phyloP scores from a whole-genome alignment of 805 yeast species.

The Kodamaea laetipori region DNA sequence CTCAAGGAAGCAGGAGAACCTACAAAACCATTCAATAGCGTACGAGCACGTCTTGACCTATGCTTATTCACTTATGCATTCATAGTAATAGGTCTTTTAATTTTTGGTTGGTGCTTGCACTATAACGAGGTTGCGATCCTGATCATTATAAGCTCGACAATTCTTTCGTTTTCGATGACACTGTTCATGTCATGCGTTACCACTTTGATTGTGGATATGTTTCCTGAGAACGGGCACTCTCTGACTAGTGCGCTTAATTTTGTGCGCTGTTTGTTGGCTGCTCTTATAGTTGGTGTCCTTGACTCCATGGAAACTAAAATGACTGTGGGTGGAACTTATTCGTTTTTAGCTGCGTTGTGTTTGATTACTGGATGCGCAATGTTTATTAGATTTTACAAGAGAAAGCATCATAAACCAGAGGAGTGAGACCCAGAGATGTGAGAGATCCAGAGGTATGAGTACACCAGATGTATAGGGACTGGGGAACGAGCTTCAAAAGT shows the following conservation, averaged over 20 bases:
- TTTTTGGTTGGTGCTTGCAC: slow-evolving; percentile 76
- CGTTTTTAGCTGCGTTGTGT: slow-evolving; percentile 60
- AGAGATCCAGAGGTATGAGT: too few relatives aligned
- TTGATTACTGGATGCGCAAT: not conserved
- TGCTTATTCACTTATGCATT: slow-evolving; percentile 17
- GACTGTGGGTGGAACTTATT: slow-evolving; percentile 74
- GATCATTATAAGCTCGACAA: slow-evolving; percentile 57
- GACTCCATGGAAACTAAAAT: slow-evolving; percentile 58
- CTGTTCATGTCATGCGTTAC: slow-evolving; percentile 57
- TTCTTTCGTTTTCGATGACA: slow-evolving; percentile 57
- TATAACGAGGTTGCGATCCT: slow-evolving; percentile 49
- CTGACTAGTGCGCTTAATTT: slow-evolving; percentile 73
- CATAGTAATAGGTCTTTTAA: slow-evolving; percentile 35
- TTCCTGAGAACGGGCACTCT: slow-evolving; percentile 68
- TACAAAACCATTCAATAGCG: not conserved
- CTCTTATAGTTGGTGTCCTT: slow-evolving; percentile 67
- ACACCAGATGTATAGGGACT: too few relatives aligned
- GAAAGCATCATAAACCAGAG: too few relatives aligned
- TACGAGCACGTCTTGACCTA: slow-evolving; percentile 13
- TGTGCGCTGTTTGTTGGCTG: slow-evolving; percentile 73
- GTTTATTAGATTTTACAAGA: slow-evolving; percentile 5
- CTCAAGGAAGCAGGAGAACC: slow-evolving; percentile 16
- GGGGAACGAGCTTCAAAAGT: too few relatives aligned
- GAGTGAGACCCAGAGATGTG: too few relatives aligned
- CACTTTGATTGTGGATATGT: slow-evolving; percentile 72